Evolutionary conservation across 2,329 filamentous ascomycete genomes (phyloP).

Genomic region (Fusarium fracticaudum): DNA sequence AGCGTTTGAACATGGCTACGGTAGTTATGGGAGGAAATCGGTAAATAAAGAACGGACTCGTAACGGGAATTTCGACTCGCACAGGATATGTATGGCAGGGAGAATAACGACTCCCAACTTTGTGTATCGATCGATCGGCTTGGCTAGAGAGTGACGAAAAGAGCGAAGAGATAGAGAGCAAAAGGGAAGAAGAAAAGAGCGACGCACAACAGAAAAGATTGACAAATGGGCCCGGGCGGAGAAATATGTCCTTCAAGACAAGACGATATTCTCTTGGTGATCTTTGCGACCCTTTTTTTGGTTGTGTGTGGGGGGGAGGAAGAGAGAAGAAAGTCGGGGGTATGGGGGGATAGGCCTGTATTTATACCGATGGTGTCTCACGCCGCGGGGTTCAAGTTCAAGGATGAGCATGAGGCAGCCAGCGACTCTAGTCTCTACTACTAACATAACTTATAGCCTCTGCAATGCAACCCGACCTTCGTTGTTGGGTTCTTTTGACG

Average conservation of each 20-base stretch:
- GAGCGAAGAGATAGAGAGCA: constrained; percentile 53
- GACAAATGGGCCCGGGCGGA: constrained; percentile 66
- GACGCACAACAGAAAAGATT: constrained; percentile 52
- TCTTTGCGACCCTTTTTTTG: constrained; percentile 68
- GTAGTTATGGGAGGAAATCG: constrained; percentile 35
- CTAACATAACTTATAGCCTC: neutral
- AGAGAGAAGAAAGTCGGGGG: constrained; percentile 44
- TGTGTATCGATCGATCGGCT: constrained; percentile 40
- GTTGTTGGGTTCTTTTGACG: neutral
- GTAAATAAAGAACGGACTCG: constrained; percentile 42
- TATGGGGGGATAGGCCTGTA: constrained; percentile 33
- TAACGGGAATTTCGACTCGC: constrained; percentile 35
- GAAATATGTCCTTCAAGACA: constrained; percentile 57
- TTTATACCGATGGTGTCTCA: constrained; percentile 35
- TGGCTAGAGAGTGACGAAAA: constrained; percentile 63
- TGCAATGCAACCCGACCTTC: constrained; percentile 6
- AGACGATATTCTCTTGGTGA: constrained; percentile 60
- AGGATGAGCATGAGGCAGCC: constrained; percentile 18
- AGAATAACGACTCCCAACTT: constrained; percentile 29
- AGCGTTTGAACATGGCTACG: constrained; percentile 88
- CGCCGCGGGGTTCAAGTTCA: constrained; percentile 26
- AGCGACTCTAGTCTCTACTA: neutral
- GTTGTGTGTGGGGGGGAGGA: constrained; percentile 63
- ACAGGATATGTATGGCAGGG: neutral
- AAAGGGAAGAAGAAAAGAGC: constrained; percentile 46